Conservation (phyloP, 73 alveolate genomes). For the Tetrahymena thermophila region DNA sequence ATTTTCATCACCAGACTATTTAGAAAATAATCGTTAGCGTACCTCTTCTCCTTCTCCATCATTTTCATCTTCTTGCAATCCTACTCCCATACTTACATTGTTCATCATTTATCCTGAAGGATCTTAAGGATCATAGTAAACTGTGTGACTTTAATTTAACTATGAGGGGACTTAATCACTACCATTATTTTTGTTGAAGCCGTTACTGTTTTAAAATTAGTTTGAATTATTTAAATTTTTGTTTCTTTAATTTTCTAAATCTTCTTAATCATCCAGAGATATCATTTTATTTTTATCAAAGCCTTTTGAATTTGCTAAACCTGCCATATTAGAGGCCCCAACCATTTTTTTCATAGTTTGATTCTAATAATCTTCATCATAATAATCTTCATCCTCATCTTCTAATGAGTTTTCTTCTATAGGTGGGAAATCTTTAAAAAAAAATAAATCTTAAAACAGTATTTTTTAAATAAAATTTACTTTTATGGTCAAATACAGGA, state of each 20-base stretch:
- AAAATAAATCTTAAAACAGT: not conserved
- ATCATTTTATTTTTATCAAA: not conserved
- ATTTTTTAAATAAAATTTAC: not conserved
- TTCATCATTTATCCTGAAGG: not conserved
- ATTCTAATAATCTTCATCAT: not conserved
- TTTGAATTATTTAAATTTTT: not conserved
- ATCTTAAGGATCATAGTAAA: not conserved
- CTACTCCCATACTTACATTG: not conserved
- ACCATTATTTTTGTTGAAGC: not conserved
- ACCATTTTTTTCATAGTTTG: not conserved
- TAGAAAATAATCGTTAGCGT: not conserved
- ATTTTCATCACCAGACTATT: not conserved
- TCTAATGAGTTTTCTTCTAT: not conserved
- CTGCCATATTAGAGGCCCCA: not conserved
- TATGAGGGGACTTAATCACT: not conserved
- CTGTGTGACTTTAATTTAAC: not conserved
- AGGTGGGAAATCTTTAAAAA: not conserved
- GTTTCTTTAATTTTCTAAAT: not conserved
- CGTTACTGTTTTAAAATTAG: not conserved
- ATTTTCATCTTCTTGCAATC: not conserved
- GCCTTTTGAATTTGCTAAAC: not conserved
- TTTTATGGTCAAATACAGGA: not conserved
- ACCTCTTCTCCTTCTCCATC: not conserved
- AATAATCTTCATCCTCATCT: not conserved
- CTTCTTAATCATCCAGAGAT: not conserved